These are phyloP conservation scores for Solanum chaucha DNA, from an alignment of 257 asterid genomes.

Conservation along the genomic window DNA sequence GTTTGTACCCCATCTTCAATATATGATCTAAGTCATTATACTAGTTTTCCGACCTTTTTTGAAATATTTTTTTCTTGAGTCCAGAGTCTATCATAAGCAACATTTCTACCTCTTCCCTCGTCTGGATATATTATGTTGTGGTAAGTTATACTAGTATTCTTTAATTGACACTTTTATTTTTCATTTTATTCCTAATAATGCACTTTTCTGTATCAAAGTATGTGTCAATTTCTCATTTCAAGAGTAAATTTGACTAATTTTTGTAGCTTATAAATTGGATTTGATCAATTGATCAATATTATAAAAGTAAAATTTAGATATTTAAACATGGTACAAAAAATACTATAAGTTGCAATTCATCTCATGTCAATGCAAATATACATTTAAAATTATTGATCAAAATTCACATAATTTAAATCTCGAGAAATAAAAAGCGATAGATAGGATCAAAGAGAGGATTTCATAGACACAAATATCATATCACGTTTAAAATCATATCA, in stretches of 20 bases:
- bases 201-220: background rate
- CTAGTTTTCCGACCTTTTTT: accelerated
- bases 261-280: background rate
- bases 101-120: background rate
- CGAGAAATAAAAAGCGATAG: background rate
- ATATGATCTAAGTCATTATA: background rate
- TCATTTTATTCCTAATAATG: background rate
- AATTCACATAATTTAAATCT: background rate
- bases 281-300: background rate
- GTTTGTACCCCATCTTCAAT: background rate
- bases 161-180: background rate
- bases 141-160: background rate
- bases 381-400: background rate
- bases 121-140: background rate
- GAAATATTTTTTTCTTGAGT: background rate
- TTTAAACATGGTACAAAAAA: background rate
- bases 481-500: background rate
- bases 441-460: background rate
- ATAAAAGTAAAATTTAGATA: background rate
- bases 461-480: background rate
- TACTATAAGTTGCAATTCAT: background rate
- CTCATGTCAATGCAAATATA: background rate
- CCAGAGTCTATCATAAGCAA: background rate
- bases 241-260: background rate
- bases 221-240: background rate